Base-by-base conservation (phyloP, 352 stramenopile species). In the Globisporangium nunn region DNA sequence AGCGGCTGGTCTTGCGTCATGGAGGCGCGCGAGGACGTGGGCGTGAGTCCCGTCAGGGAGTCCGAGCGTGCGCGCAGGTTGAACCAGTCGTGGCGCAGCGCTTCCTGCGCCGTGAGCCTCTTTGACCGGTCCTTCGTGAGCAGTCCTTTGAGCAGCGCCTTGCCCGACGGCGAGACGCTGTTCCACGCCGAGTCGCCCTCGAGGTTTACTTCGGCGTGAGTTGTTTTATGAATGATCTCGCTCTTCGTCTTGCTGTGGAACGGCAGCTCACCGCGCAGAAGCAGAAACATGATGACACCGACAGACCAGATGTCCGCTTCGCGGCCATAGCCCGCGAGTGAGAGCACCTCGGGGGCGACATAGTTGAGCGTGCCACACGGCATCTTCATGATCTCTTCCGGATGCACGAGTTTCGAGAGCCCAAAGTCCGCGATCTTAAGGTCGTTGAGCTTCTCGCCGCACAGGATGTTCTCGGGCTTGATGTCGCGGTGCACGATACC, bases 361-460 rank as follows among this genome's bases (percentile, higher is more conserved):
- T 98, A 98, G 53, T 93, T 95, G 0, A 98, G 74, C 0, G 93
- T 97, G 1, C 93, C 93, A 47, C 89, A 97, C 12, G 91, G 85
- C 78, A 96, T 92, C 59, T 92, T 96, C 88, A 98, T 93, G 58
- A 97, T 83, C 54, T 97, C 90, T 53, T 96, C 80, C 0, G 91
- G 91, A 37, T 95, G 74, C 6, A 96, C 87, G 17, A 98, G 75
- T 70, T 97, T 97, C 12, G 85, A 96, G 17, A 98, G 71, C 2
- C 91, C 91, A 59, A 98, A 98, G 62, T 98, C 93, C 6, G 88
- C 91, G 54, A 97, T 93, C 59, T 95, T 96, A 40, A 96, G 62
- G 57, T 96, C 85, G 7, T 75, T 80, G 10, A 97, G 78, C 30
- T 85, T 78, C 37, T 96, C 86, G 11, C 87, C 85, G 29, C 86